A percentile compares a stretch with the other conserved stretches of the same genome.
Conservation (phyloP, 2,329 filamentous ascomycete species). For the Aureobasidium sp. region DNA sequence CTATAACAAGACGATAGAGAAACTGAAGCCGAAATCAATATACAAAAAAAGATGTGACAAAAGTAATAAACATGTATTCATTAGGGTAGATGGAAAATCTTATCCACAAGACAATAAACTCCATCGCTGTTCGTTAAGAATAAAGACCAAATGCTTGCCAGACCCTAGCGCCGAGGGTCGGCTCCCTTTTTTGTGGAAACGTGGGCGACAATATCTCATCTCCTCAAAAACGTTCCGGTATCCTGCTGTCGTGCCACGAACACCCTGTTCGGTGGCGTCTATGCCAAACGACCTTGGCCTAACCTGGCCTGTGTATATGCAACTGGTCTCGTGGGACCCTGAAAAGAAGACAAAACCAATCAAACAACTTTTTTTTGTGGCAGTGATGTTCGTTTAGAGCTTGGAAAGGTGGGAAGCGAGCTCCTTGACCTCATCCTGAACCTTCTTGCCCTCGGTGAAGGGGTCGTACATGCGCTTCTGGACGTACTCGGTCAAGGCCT, state of each 20-base stretch:
- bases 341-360: background rate
- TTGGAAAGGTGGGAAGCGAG: constrained; percentile 18
- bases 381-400: background rate
- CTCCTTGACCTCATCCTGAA: constrained; percentile 26
- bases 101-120: background rate
- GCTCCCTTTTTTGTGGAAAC: background rate
- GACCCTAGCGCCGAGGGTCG: constrained; percentile 1
- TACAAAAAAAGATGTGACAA: no score
- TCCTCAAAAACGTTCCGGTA: background rate
- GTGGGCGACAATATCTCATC: background rate
- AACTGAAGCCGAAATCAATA: no score
- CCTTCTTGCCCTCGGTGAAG: constrained; percentile 38
- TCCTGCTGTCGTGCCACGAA: constrained; percentile 6
- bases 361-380: background rate
- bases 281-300: background rate
- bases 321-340: background rate
- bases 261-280: background rate
- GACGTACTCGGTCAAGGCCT: constrained; percentile 63
- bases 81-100: background rate
- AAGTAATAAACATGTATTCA: background rate
- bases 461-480: constrained; percentile 46
- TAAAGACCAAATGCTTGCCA: background rate
- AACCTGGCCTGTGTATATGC: constrained; percentile 4
- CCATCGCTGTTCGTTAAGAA: constrained; percentile 7
- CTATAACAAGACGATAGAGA: no score